Percentiles rank a stretch among this genome's conserved stretches.
phyloP scores from a whole-genome alignment of 31 red algal species.

The Endocladia muricata region DNA sequence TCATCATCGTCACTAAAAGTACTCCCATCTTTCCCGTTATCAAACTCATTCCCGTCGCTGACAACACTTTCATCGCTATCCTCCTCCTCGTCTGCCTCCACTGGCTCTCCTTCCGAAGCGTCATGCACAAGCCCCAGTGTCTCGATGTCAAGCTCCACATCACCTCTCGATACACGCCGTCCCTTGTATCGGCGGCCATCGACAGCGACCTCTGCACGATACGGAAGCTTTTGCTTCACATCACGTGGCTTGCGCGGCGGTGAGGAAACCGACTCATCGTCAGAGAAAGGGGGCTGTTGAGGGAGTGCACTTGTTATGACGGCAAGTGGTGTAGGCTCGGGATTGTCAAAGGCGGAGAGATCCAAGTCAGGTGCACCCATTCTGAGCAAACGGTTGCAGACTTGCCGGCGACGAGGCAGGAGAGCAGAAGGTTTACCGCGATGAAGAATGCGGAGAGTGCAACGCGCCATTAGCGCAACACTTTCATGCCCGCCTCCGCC shows the following conservation, averaged over 20 bases:
- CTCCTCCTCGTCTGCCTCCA: background rate
- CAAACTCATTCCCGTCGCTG: no score
- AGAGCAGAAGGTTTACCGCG: no score
- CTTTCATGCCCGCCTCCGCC: no score
- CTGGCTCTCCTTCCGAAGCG: background rate
- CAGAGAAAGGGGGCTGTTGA: no score
- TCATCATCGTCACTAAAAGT: background rate
- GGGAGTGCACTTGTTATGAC: no score
- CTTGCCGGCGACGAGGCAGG: background rate
- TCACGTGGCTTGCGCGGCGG: slow-evolving; percentile 33
- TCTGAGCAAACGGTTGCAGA: background rate
- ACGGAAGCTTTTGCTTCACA: slow-evolving; percentile 9
- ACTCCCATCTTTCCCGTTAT: no score
- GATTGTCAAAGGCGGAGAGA: slow-evolving; percentile 5
- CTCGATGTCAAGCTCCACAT: background rate
- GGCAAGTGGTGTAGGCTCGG: background rate
- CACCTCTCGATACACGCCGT: background rate
- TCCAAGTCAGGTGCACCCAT: background rate
- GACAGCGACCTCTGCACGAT: slow-evolving; percentile 2
- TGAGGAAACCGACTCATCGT: slow-evolving; percentile 67
- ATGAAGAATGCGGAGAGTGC: no score
- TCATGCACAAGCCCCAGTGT: background rate
- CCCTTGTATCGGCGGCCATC: slow-evolving; percentile 13
- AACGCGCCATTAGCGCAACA: no score
- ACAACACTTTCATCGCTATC: background rate